Percentiles rank a stretch among this genome's conserved stretches.
These are phyloP conservation scores for Tilletiopsis washingtonensis DNA, from an alignment of 1,284 basidiomycete species.

Conservation along the genomic window DNA sequence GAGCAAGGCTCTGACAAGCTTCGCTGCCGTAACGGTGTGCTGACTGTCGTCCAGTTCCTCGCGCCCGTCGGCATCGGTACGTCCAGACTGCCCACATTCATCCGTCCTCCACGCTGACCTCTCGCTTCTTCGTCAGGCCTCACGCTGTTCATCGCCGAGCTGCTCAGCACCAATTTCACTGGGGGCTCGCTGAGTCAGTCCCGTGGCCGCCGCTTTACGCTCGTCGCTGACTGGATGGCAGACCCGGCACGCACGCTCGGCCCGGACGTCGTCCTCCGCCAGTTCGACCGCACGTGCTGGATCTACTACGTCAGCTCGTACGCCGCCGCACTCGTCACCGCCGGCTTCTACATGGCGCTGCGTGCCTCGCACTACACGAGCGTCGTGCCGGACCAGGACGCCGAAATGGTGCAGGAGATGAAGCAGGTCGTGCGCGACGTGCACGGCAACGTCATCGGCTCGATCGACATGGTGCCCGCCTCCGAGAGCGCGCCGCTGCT, in stretches of 20 bases:
- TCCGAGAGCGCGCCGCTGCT: too few species aligned
- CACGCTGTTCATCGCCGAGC: conserved; percentile 13
- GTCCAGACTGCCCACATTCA: neutral
- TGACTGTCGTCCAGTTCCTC: too few species aligned
- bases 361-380: conserved; percentile 27
- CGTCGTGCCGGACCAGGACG: conserved; percentile 28
- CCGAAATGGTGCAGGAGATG: conserved; percentile 3
- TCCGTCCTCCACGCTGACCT: neutral
- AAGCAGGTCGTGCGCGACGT: neutral
- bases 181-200: conserved; percentile 33
- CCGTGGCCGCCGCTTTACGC: too few species aligned
- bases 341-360: conserved; percentile 23
- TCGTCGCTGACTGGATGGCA: too few species aligned
- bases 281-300: conserved; percentile 23
- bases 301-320: conserved; percentile 32
- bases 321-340: conserved; percentile 18
- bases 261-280: conserved; percentile 18
- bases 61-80: conserved; percentile 65
- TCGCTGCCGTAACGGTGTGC: too few species aligned
- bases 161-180: conserved; percentile 26
- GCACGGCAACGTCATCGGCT: too few species aligned
- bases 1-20: too few species aligned
- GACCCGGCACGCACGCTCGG: conserved; percentile 35
- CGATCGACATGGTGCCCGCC: too few species aligned
- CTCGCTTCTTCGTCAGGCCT: too few species aligned